phyloP scores from a whole-genome alignment of 1,284 basidiomycete species.

The Xanthoconium separans region DNA sequence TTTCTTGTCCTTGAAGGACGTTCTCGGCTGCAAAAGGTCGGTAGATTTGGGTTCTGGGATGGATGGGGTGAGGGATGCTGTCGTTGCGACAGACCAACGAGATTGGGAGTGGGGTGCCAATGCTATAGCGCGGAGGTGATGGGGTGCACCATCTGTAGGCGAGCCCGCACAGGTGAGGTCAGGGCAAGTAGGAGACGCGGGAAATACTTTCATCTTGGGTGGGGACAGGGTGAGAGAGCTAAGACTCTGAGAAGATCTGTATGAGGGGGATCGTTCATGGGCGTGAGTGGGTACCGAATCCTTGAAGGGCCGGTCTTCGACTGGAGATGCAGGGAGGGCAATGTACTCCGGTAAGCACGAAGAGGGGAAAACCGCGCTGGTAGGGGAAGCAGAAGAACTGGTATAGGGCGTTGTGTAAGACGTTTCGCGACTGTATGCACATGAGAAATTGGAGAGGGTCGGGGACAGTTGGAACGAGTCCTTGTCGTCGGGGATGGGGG shows the following conservation, averaged over 20 bases:
- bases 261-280: slow-evolving; percentile 6
- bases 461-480: slow-evolving; percentile 30
- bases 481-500: slow-evolving; percentile 21
- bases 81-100: slow-evolving; percentile 31
- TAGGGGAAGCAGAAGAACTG: slow-evolving; percentile 24
- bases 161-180: neutral
- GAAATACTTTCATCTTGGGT: slow-evolving; percentile 4
- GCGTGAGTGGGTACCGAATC: neutral
- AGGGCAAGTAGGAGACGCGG: slow-evolving; percentile 1
- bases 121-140: slow-evolving; percentile 15
- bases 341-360: slow-evolving; percentile 25
- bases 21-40: slow-evolving; percentile 1
- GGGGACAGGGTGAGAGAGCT: neutral
- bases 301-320: slow-evolving; percentile 2
- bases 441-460: slow-evolving; percentile 31
- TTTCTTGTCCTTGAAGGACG: slow-evolving; percentile 19
- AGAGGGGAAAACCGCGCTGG: slow-evolving; percentile 18
- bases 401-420: slow-evolving; percentile 23
- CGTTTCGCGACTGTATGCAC: slow-evolving; percentile 23
- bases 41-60: slow-evolving; percentile 12
- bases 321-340: slow-evolving; percentile 25
- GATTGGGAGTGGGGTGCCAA: slow-evolving; percentile 22
- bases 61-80: slow-evolving; percentile 19
- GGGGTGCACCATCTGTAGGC: neutral
- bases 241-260: slow-evolving; percentile 10